Percentiles rank a stretch among this genome's conserved stretches.
Evolutionary conservation across 2,329 filamentous ascomycete genomes (phyloP).

Genomic region (Fusarium sp.): DNA sequence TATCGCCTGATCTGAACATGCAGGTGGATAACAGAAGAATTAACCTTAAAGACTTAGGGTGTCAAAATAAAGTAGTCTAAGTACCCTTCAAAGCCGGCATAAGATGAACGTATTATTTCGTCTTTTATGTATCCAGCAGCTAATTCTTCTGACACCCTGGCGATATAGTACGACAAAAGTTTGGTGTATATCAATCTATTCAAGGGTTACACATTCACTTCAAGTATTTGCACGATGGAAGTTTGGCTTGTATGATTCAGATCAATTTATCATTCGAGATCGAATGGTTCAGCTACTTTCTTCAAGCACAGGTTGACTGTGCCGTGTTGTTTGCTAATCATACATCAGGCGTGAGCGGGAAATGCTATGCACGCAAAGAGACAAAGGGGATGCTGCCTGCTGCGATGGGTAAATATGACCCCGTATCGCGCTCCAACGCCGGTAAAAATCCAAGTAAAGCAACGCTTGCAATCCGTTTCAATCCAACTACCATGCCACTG

Average conservation of each 20-base stretch:
- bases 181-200: neutral
- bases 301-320: slow-evolving; percentile 17
- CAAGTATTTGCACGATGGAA: neutral
- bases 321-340: slow-evolving; percentile 21
- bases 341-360: slow-evolving; percentile 24
- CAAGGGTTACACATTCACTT: neutral
- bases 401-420: slow-evolving; percentile 1
- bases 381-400: slow-evolving; percentile 12
- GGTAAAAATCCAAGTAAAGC: slow-evolving; percentile 11
- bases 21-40: too few relatives aligned
- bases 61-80: too few relatives aligned
- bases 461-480: slow-evolving; percentile 18
- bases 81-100: too few relatives aligned
- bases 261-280: slow-evolving; percentile 21
- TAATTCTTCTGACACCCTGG: too few relatives aligned
- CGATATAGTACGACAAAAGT: neutral
- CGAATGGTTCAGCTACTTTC: slow-evolving; percentile 13
- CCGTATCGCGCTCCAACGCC: slow-evolving; percentile 23
- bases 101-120: too few relatives aligned
- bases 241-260: slow-evolving; percentile 6
- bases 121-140: too few relatives aligned
- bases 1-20: neutral
- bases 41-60: too few relatives aligned
- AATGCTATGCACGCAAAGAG: slow-evolving; percentile 18
- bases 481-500: slow-evolving; percentile 2